phyloP scores from a whole-genome alignment of 768 basidiomycete genomes.

The Podaxis carcinomalis region DNA sequence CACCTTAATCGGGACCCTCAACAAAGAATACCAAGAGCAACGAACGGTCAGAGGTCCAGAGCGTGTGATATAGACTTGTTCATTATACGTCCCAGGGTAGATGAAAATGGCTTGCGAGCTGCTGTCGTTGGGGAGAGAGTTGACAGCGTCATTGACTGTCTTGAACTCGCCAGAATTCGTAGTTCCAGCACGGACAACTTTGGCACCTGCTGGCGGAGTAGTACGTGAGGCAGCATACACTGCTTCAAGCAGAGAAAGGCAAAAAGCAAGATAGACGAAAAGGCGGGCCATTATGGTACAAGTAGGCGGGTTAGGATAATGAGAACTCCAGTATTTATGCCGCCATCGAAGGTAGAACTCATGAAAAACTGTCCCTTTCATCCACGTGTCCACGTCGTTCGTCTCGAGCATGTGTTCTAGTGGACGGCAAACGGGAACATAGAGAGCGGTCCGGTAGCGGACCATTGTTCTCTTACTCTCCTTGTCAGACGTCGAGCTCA shows the following conservation, averaged over 20 bases:
- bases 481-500: not conserved
- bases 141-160: constrained; percentile 36
- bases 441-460: constrained; percentile 4
- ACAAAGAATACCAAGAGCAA: not conserved
- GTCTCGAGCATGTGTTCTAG: not conserved
- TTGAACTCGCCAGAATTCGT: constrained; percentile 35
- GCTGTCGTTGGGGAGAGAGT: constrained; percentile 35
- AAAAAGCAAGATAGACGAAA: not conserved
- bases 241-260: not conserved
- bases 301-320: not conserved
- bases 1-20: not conserved
- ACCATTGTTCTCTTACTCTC: not conserved
- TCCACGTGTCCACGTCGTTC: not conserved
- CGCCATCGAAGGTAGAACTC: not conserved
- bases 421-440: not conserved
- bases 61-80: constrained; percentile 42
- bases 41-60: constrained; percentile 37
- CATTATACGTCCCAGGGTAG: constrained; percentile 42
- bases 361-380: not conserved
- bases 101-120: constrained; percentile 39
- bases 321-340: not conserved
- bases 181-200: constrained; percentile 36
- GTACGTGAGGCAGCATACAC: constrained; percentile 31
- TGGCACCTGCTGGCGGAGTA: constrained; percentile 37
- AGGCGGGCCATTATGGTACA: not conserved